A percentile compares a stretch with the other conserved stretches of the same genome.
Conservation (phyloP, 2,329 filamentous ascomycete genomes). For the Escovopsis weberi region DNA sequence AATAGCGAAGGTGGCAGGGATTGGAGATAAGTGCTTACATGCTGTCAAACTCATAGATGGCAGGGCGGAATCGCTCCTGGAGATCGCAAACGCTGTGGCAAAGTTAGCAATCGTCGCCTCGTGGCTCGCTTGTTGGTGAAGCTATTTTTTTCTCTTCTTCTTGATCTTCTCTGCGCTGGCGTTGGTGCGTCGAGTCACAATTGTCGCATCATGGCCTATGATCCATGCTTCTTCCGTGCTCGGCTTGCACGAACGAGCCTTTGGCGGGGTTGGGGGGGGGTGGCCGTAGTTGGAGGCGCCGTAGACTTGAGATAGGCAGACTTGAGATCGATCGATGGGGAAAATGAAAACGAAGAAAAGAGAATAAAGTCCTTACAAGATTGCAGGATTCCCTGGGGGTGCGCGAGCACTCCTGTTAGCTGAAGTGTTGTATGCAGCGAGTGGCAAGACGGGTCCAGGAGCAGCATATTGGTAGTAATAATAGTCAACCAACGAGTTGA, state of each 20-base stretch:
- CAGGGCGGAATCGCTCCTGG: conserved; percentile 78
- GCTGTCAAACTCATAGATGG: conserved; percentile 74
- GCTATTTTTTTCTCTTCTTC: background rate
- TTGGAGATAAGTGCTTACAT: conserved; percentile 36
- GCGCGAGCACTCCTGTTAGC: background rate
- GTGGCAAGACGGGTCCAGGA: background rate
- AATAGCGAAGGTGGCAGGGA: background rate
- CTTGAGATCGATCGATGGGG: too few species aligned
- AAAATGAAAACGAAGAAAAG: too few species aligned
- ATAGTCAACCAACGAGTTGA: too few species aligned
- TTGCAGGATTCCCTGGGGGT: conserved; percentile 29
- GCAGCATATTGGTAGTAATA: too few species aligned
- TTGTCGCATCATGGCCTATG: background rate
- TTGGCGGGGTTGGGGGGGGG: too few species aligned
- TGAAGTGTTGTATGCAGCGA: background rate
- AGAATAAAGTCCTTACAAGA: conserved; percentile 27
- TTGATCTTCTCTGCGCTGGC: too few species aligned
- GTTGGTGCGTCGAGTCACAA: background rate
- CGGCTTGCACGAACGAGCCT: too few species aligned
- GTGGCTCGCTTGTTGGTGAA: background rate
- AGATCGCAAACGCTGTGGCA: conserved; percentile 69
- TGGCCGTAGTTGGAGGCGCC: too few species aligned
- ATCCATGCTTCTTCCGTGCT: conserved; percentile 3
- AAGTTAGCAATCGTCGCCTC: too few species aligned
- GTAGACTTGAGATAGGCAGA: too few species aligned